Evolutionary conservation across 179 eudicot species (phyloP).

Genomic region (Heliamphora pulchella): DNA sequence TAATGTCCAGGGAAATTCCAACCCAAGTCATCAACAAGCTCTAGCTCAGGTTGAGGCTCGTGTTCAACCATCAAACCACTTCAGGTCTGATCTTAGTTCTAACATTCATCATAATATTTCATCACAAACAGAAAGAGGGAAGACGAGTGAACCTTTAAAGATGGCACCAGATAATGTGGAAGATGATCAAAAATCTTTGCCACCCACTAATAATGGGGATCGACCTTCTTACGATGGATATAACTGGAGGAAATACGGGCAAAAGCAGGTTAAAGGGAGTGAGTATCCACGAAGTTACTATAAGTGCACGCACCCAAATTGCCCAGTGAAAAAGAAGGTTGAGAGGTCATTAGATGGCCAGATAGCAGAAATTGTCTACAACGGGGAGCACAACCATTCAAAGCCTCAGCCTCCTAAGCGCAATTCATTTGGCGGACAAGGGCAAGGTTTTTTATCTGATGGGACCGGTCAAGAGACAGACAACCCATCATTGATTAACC

Average conservation of each 20-base stretch:
- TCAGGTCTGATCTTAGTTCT: conserved; percentile 12
- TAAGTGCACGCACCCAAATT: conserved; percentile 50
- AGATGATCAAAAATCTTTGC: conserved; percentile 28
- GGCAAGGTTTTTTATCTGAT: conserved; percentile 25
- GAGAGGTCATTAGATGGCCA: conserved; percentile 49
- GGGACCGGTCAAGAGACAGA: conserved; percentile 25
- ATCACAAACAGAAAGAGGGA: conserved; percentile 22
- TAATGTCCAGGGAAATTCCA: conserved; percentile 34
- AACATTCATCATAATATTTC: conserved; percentile 21
- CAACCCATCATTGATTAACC: conserved; percentile 20
- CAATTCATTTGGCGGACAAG: conserved; percentile 30
- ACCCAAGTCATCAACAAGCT: conserved; percentile 34
- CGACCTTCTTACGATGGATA: conserved; percentile 51
- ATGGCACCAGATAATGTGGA: conserved; percentile 19
- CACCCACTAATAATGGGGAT: conserved; percentile 31
- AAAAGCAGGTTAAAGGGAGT: conserved; percentile 67
- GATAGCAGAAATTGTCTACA: conserved; percentile 52
- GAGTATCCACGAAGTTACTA: conserved; percentile 57
- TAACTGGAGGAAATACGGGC: conserved; percentile 64
- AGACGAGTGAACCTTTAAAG: conserved; percentile 24
- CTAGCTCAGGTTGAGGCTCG: conserved; percentile 27
- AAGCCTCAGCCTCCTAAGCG: conserved; percentile 49
- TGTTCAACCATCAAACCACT: conserved; percentile 22
- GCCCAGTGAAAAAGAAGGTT: conserved; percentile 51
- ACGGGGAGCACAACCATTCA: conserved; percentile 45